phyloP scores from a whole-genome alignment of 2,329 filamentous ascomycete genomes.

The Pseudogymnoascus sp. region DNA sequence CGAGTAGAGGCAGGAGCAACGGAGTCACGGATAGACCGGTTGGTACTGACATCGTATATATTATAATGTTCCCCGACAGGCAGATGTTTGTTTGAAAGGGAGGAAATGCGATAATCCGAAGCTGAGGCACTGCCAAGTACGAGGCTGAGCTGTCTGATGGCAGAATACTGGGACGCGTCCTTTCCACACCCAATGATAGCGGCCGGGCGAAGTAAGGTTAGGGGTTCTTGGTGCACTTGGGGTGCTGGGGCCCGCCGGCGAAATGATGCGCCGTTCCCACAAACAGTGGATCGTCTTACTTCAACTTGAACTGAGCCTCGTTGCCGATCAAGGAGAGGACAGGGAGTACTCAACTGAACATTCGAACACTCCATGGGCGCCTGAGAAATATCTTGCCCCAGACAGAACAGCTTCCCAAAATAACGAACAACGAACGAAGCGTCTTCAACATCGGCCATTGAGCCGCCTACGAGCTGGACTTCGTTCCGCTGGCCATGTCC shows the following conservation, averaged over 20 bases:
- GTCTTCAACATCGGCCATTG: not conserved
- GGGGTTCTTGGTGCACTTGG: not conserved
- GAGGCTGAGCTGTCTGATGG: constrained; percentile 2
- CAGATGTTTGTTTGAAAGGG: not conserved
- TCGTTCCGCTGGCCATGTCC: constrained; percentile 7
- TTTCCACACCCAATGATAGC: not conserved
- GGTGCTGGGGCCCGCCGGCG: not conserved
- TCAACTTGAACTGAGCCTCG: not conserved
- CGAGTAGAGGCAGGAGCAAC: not conserved
- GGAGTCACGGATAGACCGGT: not conserved
- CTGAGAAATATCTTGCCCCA: not conserved
- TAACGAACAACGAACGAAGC: not conserved
- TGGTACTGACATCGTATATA: constrained; percentile 3
- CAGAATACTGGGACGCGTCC: not conserved
- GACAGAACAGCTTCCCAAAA: not conserved
- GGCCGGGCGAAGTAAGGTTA: not conserved
- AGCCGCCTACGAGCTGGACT: not conserved
- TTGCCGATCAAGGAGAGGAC: not conserved
- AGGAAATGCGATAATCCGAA: constrained; percentile 2
- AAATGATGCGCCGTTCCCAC: constrained; percentile 5
- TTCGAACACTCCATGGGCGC: not conserved
- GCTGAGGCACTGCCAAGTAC: not conserved
- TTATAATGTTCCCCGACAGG: not conserved
- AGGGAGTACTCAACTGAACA: not conserved
- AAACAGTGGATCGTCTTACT: constrained; percentile 1